Evolutionary conservation across 768 basidiomycete species (phyloP), one percentile per base, ranked within the genome.

Genomic region (Leccinum sublutescens): DNA sequence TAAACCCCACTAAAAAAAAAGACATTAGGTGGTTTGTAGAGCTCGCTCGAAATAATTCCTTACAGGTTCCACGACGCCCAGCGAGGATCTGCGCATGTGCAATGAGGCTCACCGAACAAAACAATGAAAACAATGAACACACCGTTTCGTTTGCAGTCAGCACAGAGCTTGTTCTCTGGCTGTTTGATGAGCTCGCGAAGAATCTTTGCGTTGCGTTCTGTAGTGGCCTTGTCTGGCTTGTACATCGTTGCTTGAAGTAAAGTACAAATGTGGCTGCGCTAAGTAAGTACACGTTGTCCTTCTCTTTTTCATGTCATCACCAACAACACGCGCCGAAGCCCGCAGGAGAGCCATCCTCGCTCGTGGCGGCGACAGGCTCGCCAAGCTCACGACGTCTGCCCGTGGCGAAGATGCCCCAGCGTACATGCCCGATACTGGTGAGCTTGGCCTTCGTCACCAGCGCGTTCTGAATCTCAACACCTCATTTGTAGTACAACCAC

Each of bases 31-130:
- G 0, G 5, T 8, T 25, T n/a, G 9, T 21, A 45, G 36, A 21
- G 14, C 51, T 27, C 11, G 4, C 17, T 21, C 0, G 15, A 50
- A 40, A 10, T 29, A 29, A 17, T 23, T 34, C 68, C 86, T 64
- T 70, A 93, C 91, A 98, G 75, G 73, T 98, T 98, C 91, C 95
- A 97, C 8, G 93, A 94, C 47, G 96, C 96, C 96, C 96, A 99
- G 66, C 96, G 83, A 48, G 96, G 93, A 80, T 98, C 95, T 97
- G 64, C 15, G 14, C 52, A 25, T 43, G 29, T 6, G 15, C 55
- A 12, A 59, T 36, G 31, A 17, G 2, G 14, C 38, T 8, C 38
- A 17, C 7, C 8, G 38, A 38, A 40, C 25, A 25, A 12, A 23
- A 8, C n/a, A n/a, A 1, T 1, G 5, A 14, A 5, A 3, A 34